Evolutionary conservation across 352 stramenopile genomes (phyloP).

Genomic region (Phytopythium mirpurense): DNA sequence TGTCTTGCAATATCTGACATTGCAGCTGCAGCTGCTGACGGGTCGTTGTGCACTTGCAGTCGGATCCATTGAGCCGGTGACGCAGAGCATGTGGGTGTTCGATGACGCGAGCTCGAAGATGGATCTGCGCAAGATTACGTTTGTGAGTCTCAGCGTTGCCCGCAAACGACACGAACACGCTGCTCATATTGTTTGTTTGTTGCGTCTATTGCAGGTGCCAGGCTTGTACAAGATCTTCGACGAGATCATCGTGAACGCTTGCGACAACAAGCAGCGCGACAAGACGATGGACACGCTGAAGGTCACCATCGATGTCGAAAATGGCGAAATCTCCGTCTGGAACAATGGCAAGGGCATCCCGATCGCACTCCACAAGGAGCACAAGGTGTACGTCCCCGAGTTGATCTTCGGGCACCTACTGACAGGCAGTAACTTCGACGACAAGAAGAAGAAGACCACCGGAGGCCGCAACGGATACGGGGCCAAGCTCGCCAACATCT

Average conservation of each 20-base stretch:
- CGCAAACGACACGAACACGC: neutral
- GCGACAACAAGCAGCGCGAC: constrained; percentile 99
- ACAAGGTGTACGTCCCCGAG: constrained; percentile 97
- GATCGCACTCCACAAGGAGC: constrained; percentile 94
- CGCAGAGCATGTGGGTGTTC: constrained; percentile 91
- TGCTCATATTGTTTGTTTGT: neutral
- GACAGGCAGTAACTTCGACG: constrained; percentile 98
- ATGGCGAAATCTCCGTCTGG: constrained; percentile 93
- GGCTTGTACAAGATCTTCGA: constrained; percentile 99
- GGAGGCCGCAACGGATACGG: constrained; percentile 97
- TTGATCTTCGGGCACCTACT: constrained; percentile 98
- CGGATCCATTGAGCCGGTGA: constrained; percentile 92
- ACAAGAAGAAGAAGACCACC: constrained; percentile 94
- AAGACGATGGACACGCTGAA: constrained; percentile 92
- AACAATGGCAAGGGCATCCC: constrained; percentile 99
- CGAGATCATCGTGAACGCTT: constrained; percentile 99
- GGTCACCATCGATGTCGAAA: constrained; percentile 91
- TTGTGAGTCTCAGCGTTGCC: constrained; percentile 25
- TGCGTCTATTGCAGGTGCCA: constrained; percentile 56
- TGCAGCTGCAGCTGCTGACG: neutral
- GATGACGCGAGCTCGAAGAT: constrained; percentile 90
- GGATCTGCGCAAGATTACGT: constrained; percentile 91
- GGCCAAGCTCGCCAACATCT: constrained; percentile 99
- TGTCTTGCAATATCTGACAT: too few species aligned
- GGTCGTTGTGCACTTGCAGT: neutral